phyloP scores from a whole-genome alignment of 345 rosid species.

The Dimocarpus longan region DNA sequence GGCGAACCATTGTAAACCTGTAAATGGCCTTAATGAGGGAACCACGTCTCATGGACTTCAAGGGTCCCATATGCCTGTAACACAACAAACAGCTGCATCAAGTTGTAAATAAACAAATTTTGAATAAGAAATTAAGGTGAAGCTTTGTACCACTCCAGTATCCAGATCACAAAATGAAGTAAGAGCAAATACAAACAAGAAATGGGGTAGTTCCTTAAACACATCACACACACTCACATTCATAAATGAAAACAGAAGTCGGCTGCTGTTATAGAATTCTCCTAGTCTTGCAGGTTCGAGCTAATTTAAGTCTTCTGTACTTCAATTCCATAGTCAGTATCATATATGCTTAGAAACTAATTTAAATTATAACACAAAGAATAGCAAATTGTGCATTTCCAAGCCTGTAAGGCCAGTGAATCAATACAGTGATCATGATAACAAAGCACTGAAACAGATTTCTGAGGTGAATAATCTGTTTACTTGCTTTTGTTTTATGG shows the following conservation, averaged over 20 bases:
- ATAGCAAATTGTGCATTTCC: neutral
- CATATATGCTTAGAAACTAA: neutral
- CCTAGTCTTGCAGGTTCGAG: too few relatives aligned
- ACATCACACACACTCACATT: neutral
- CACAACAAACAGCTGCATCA: slow-evolving; percentile 18
- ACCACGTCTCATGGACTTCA: slow-evolving; percentile 69
- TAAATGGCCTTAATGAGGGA: slow-evolving; percentile 69
- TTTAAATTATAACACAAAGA: neutral
- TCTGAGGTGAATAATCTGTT: neutral
- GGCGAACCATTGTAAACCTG: slow-evolving; percentile 74
- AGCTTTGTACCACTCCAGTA: neutral
- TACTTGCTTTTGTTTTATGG: neutral
- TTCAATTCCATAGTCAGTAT: neutral
- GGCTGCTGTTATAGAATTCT: neutral
- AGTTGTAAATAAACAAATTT: slow-evolving; percentile 11
- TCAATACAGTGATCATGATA: neutral
- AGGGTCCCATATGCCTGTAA: slow-evolving; percentile 81
- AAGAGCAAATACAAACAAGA: neutral
- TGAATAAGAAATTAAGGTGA: neutral
- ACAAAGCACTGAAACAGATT: neutral
- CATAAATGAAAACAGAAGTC: neutral
- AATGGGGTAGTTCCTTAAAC: neutral
- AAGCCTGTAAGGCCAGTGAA: neutral
- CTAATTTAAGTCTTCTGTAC: neutral
- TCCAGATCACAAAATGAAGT: neutral